Percentiles rank a stretch among this genome's conserved stretches.
Conservation (phyloP, 331 rosid genomes). For the Quercus tomentella region DNA sequence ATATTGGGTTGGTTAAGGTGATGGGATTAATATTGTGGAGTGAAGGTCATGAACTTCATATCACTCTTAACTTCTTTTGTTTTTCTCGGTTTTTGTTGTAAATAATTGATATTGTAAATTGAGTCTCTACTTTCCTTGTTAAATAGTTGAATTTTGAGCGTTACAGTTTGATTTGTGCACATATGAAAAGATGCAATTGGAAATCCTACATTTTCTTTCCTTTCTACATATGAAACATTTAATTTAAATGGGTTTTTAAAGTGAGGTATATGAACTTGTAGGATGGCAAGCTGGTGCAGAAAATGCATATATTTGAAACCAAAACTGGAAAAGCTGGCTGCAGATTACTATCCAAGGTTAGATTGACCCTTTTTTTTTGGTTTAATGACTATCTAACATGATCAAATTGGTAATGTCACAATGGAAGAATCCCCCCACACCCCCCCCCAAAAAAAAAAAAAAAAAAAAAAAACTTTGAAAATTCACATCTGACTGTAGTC, state of each 20-base stretch:
- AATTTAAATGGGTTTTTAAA: constrained; percentile 21
- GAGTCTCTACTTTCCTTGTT: not conserved
- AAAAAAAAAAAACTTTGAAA: not conserved
- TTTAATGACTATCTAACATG: not conserved
- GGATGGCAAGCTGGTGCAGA: constrained; percentile 96
- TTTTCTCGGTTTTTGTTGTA: not conserved
- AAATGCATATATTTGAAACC: constrained; percentile 86
- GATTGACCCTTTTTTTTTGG: not conserved
- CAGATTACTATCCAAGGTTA: constrained; percentile 68
- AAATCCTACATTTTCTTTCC: not conserved
- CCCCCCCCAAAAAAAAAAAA: not conserved
- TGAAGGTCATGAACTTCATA: not conserved
- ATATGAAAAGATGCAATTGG: not conserved
- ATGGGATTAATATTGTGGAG: not conserved
- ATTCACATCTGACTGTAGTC: not conserved
- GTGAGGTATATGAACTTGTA: constrained; percentile 31
- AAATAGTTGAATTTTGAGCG: not conserved
- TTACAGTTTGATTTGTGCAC: not conserved
- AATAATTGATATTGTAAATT: not conserved
- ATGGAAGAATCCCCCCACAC: not conserved
- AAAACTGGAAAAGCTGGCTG: constrained; percentile 77
- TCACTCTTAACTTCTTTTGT: not conserved
- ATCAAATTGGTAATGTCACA: not conserved
- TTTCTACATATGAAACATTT: not conserved
- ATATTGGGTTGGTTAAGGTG: not conserved